Conservation (phyloP, 306 rosid species). For the Rosa persica region DNA sequence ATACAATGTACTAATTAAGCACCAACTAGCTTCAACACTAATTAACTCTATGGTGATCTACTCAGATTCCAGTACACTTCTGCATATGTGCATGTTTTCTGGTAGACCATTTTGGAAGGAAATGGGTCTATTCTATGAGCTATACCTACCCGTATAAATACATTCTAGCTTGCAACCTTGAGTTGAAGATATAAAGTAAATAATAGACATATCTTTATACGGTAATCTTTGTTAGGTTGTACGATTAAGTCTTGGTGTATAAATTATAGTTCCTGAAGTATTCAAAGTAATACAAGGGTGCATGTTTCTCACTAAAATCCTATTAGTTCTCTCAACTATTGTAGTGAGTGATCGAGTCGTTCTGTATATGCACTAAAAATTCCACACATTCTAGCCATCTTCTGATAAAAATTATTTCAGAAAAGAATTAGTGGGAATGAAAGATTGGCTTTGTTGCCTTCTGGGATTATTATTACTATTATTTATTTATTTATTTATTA, state of each 20-base stretch:
- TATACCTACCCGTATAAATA: neutral
- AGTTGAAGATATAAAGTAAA: neutral
- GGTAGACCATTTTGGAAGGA: neutral
- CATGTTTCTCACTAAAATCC: neutral
- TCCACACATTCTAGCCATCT: neutral
- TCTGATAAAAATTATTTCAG: neutral
- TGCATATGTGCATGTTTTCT: neutral
- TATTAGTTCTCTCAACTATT: neutral
- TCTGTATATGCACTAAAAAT: neutral
- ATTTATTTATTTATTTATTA: too few relatives aligned
- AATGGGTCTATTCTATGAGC: neutral
- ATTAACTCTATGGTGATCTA: neutral
- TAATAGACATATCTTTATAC: neutral
- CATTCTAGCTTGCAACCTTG: neutral
- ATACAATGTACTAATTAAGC: neutral
- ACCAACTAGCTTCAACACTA: neutral
- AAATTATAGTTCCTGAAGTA: neutral
- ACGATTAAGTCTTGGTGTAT: neutral
- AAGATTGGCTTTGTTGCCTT: neutral
- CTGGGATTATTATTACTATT: neutral
- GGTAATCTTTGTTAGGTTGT: neutral
- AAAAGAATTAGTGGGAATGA: neutral
- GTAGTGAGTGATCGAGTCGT: neutral
- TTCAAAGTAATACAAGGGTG: neutral
- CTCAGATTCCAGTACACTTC: neutral